Conservation (phyloP, 305 asterid species). For the Petunia hybrid region DNA sequence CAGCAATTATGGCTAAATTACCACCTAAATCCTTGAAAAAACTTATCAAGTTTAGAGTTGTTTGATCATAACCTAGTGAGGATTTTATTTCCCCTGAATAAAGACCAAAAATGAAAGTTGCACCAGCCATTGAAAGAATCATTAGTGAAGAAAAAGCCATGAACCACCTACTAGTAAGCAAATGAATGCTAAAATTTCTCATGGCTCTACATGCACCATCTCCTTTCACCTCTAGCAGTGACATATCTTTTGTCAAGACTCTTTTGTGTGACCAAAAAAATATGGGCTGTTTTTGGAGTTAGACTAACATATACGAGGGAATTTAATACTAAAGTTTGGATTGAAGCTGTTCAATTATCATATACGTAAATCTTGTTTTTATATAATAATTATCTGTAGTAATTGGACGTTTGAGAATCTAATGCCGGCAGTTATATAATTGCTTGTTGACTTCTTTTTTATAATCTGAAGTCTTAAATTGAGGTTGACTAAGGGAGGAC, state of each 20-base stretch:
- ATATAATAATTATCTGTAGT: not conserved
- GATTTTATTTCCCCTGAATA: constrained; percentile 62
- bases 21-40: constrained; percentile 75
- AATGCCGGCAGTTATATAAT: not conserved
- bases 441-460: not conserved
- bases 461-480: not conserved
- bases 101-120: constrained; percentile 65
- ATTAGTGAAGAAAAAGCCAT: constrained; percentile 61
- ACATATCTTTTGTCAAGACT: not conserved
- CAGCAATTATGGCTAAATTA: constrained; percentile 61
- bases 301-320: not conserved
- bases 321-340: not conserved
- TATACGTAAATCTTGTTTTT: not conserved
- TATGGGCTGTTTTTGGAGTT: not conserved
- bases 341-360: not conserved
- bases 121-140: constrained; percentile 65
- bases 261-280: not conserved
- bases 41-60: constrained; percentile 57
- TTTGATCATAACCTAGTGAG: constrained; percentile 67
- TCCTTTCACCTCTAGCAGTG: not conserved
- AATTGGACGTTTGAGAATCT: not conserved
- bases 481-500: too few relatives aligned
- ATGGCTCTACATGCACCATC: not conserved
- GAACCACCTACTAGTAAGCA: constrained; percentile 56
- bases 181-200: constrained; percentile 32